phyloP scores from a whole-genome alignment of 2,329 filamentous ascomycete species.

The Diaporthe helianthi region DNA sequence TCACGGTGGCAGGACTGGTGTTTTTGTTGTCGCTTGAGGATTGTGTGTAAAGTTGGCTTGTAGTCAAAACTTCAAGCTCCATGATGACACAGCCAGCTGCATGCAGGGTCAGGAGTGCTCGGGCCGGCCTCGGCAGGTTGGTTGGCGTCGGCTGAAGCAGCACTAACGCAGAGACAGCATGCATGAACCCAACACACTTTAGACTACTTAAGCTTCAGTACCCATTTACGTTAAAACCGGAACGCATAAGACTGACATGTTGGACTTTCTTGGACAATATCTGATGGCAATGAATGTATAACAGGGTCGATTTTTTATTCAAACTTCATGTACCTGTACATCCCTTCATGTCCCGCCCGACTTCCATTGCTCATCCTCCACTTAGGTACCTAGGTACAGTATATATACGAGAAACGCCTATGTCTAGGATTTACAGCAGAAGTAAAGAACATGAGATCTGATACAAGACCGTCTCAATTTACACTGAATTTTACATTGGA shows the following conservation, averaged over 20 bases:
- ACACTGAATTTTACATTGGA: neutral
- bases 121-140: slow-evolving; percentile 19
- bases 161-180: neutral
- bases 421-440: neutral
- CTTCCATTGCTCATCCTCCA: neutral
- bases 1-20: neutral
- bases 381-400: too few species aligned
- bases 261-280: neutral
- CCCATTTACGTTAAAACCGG: slow-evolving; percentile 8
- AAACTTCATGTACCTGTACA: slow-evolving; percentile 3
- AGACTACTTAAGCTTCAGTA: neutral
- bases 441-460: neutral
- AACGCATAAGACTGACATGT: neutral
- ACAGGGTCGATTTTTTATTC: slow-evolving; percentile 1
- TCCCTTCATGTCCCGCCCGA: neutral
- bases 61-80: slow-evolving; percentile 16
- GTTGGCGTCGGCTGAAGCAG: neutral
- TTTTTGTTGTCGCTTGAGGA: neutral
- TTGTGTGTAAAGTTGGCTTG: neutral
- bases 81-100: slow-evolving; percentile 1
- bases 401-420: neutral
- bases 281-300: neutral
- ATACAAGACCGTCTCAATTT: neutral
- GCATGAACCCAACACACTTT: slow-evolving; percentile 2
- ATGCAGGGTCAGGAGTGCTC: neutral